Evolutionary conservation across 2,329 filamentous ascomycete species (phyloP).

Genomic region (Aspergillus vadensis): DNA sequence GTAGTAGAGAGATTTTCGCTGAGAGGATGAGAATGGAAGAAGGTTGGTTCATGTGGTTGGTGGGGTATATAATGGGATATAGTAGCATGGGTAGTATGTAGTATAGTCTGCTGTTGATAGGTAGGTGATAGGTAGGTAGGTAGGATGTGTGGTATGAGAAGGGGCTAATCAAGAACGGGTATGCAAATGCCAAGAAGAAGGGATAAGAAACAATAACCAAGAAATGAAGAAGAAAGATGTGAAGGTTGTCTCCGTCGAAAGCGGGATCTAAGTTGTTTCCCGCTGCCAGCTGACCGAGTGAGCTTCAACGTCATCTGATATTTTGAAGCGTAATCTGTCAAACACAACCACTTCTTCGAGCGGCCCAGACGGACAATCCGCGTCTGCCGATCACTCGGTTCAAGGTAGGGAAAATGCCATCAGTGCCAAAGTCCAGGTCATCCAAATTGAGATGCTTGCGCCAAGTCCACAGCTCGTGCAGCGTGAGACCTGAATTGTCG

Average conservation of each 20-base stretch:
- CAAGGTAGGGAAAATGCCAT: slow-evolving; percentile 50
- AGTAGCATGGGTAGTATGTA: not conserved
- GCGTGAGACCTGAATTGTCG: slow-evolving; percentile 29
- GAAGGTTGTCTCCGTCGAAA: not conserved
- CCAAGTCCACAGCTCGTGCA: slow-evolving; percentile 48
- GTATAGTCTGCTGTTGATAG: not conserved
- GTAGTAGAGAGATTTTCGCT: too few relatives aligned
- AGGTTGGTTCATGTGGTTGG: not conserved
- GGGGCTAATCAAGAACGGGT: not conserved
- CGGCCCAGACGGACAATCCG: slow-evolving; percentile 53
- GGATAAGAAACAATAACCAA: not conserved
- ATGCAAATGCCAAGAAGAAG: slow-evolving; percentile 1
- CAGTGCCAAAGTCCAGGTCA: slow-evolving; percentile 53
- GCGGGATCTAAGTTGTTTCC: not conserved
- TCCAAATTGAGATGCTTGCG: slow-evolving; percentile 53
- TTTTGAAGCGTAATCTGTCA: not conserved
- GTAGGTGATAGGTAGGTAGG: not conserved
- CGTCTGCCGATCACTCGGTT: slow-evolving; percentile 50
- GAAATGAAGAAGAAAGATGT: not conserved
- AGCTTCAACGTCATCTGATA: slow-evolving; percentile 8
- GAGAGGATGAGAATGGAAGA: not conserved
- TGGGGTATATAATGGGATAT: not conserved
- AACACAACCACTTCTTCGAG: slow-evolving; percentile 36
- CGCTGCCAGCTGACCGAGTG: slow-evolving; percentile 1
- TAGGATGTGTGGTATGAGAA: not conserved